Percentiles rank a stretch among this genome's conserved stretches.
phyloP scores from a whole-genome alignment of 805 yeast genomes.

The Isabelozyma heimii region DNA sequence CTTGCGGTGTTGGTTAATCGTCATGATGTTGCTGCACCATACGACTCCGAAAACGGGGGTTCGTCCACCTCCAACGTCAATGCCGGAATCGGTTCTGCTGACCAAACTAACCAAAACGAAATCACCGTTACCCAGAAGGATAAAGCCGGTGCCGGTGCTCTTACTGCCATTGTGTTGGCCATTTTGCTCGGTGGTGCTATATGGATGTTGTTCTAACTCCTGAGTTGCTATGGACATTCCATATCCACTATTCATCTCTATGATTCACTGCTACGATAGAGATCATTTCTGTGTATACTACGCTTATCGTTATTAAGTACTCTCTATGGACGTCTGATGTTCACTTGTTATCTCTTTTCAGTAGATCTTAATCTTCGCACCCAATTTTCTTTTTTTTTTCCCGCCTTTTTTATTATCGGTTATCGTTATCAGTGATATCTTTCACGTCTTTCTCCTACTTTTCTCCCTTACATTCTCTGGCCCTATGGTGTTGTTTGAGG shows the following conservation, averaged over 20 bases:
- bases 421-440: not conserved
- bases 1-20: slow-evolving; percentile 27
- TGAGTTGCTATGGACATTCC: no score
- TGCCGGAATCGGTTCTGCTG: slow-evolving; percentile 35
- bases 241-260: no score
- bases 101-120: slow-evolving; percentile 37
- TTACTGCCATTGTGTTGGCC: slow-evolving; percentile 73
- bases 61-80: slow-evolving; percentile 29
- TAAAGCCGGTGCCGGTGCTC: slow-evolving; percentile 85
- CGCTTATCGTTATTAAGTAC: not conserved
- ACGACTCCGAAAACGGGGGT: slow-evolving; percentile 35
- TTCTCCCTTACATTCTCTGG: not conserved
- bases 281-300: not conserved
- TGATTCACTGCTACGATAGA: not conserved
- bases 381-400: not conserved
- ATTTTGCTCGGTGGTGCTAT: slow-evolving; percentile 61
- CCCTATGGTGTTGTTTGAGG: slow-evolving; percentile 38
- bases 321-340: not conserved
- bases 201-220: slow-evolving; percentile 67
- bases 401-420: no score
- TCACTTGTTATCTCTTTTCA: not conserved
- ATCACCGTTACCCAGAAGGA: slow-evolving; percentile 59
- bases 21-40: slow-evolving; percentile 25
- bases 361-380: not conserved
- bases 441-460: not conserved